A percentile compares a stretch with the other conserved stretches of the same genome.
phyloP scores from a whole-genome alignment of 2,329 filamentous ascomycete species.

The Alternaria sp. region DNA sequence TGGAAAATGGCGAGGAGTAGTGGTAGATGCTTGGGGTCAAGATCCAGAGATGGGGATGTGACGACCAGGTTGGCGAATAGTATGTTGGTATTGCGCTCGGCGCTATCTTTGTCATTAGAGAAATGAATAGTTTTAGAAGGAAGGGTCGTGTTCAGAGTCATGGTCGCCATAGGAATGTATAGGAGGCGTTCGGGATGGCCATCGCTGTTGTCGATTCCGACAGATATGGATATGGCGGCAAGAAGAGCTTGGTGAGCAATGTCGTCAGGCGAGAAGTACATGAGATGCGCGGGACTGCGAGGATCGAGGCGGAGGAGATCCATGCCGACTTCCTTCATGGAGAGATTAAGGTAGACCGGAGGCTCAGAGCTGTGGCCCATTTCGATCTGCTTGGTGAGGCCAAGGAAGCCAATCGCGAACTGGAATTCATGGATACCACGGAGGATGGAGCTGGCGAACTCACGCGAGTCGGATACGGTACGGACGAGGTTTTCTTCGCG shows the following conservation, averaged over 20 bases:
- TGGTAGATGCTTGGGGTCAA: conserved; percentile 90
- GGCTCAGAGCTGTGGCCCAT: conserved; percentile 69
- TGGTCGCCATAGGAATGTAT: conserved; percentile 97
- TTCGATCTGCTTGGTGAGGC: conserved; percentile 80
- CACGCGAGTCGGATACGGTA: conserved; percentile 88
- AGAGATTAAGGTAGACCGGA: conserved; percentile 82
- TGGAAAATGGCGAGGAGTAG: conserved; percentile 79
- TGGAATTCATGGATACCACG: conserved; percentile 96
- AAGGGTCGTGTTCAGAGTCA: conserved; percentile 89
- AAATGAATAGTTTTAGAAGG: conserved; percentile 93
- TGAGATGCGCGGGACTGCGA: conserved; percentile 91
- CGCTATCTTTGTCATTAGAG: conserved; percentile 70
- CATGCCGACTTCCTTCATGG: conserved; percentile 95
- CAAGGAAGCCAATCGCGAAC: conserved; percentile 89
- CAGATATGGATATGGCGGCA: conserved; percentile 88
- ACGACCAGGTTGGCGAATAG: conserved; percentile 95
- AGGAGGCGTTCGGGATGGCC: conserved; percentile 84
- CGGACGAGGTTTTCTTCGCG: conserved; percentile 74
- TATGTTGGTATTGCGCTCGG: conserved; percentile 93
- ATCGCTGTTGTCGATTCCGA: conserved; percentile 89
- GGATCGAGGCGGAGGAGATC: conserved; percentile 91
- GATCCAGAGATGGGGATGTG: conserved; percentile 91
- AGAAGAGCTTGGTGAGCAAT: conserved; percentile 93
- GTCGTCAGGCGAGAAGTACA: conserved; percentile 95
- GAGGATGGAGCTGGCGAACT: conserved; percentile 88